Percentiles rank a stretch among this genome's conserved stretches.
Conservation (phyloP, 805 yeast genomes). For the Saccharomycopsis amapae region DNA sequence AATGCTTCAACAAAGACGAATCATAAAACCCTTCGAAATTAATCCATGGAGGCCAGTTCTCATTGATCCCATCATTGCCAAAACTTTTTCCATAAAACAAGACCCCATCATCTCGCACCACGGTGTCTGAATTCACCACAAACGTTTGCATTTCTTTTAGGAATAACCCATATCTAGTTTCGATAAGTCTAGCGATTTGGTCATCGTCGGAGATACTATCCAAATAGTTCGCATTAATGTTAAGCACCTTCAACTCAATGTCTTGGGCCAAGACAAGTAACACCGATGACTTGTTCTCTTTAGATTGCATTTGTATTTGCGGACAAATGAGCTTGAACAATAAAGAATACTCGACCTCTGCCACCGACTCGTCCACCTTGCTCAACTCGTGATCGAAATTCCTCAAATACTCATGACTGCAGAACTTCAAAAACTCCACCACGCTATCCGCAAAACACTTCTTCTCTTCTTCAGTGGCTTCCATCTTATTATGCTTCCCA, state of each 20-base stretch:
- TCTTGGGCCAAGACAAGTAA: slow-evolving; percentile 47
- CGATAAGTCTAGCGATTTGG: slow-evolving; percentile 38
- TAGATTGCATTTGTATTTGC: slow-evolving; percentile 50
- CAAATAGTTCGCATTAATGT: slow-evolving; percentile 37
- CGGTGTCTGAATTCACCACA: slow-evolving; percentile 38
- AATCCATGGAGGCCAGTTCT: slow-evolving; percentile 60
- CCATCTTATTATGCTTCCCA: slow-evolving; percentile 23
- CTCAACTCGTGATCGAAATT: slow-evolving; percentile 43
- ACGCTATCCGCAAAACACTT: too few relatives aligned
- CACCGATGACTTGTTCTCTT: slow-evolving; percentile 41
- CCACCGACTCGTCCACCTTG: slow-evolving; percentile 32
- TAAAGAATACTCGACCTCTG: slow-evolving; percentile 43
- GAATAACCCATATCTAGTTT: slow-evolving; percentile 49
- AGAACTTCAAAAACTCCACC: not conserved
- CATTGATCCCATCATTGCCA: slow-evolving; percentile 26
- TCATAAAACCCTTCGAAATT: slow-evolving; percentile 58
- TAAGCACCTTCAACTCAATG: slow-evolving; percentile 46
- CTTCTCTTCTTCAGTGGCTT: not conserved
- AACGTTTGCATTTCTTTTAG: slow-evolving; percentile 50
- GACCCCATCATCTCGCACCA: slow-evolving; percentile 29
- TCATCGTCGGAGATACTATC: slow-evolving; percentile 30
- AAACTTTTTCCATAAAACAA: slow-evolving; percentile 28
- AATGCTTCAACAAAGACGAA: slow-evolving; percentile 35
- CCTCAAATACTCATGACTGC: slow-evolving; percentile 25
- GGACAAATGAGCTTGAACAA: slow-evolving; percentile 52